Percentiles rank a stretch among this genome's conserved stretches.
phyloP scores from a whole-genome alignment of 805 yeast genomes.

The Kregervanrija fluxuum region DNA sequence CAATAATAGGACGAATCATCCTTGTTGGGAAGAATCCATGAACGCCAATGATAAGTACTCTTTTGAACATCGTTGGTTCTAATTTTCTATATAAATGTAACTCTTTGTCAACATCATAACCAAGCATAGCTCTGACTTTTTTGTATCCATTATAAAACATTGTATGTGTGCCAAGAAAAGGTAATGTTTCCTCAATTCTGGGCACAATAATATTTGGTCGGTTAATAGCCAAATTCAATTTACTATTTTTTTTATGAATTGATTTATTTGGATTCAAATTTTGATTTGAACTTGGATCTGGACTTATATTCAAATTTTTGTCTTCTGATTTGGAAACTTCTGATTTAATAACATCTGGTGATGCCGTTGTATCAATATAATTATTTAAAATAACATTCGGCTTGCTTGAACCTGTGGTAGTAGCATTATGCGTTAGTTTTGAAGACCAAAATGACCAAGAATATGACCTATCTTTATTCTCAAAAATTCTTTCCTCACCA shows the following conservation, averaged over 20 bases:
- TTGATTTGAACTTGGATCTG: not conserved
- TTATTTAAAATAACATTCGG: constrained; percentile 2
- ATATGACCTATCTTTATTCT: constrained; percentile 10
- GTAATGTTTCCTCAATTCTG: constrained; percentile 20
- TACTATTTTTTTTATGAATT: too few species aligned
- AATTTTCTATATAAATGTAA: constrained; percentile 15
- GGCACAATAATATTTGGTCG: constrained; percentile 25
- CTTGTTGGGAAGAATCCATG: constrained; percentile 94
- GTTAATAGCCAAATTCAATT: not conserved
- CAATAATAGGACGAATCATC: constrained; percentile 78
- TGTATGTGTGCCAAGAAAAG: constrained; percentile 12
- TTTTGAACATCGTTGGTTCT: constrained; percentile 30
- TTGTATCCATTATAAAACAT: constrained; percentile 11
- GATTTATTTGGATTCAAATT: too few species aligned
- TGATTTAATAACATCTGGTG: constrained; percentile 8
- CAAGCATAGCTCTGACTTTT: constrained; percentile 11
- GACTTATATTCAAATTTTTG: not conserved
- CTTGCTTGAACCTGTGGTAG: not conserved
- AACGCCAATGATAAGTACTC: constrained; percentile 80
- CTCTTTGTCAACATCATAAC: constrained; percentile 9
- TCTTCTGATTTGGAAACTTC: constrained; percentile 4
- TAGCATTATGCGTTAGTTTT: not conserved
- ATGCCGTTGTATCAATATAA: not conserved
- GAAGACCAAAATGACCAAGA: constrained; percentile 27
- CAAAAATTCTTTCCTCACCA: constrained; percentile 5